phyloP scores from a whole-genome alignment of 768 basidiomycete species.

The Pleurotus citrinopileatus region DNA sequence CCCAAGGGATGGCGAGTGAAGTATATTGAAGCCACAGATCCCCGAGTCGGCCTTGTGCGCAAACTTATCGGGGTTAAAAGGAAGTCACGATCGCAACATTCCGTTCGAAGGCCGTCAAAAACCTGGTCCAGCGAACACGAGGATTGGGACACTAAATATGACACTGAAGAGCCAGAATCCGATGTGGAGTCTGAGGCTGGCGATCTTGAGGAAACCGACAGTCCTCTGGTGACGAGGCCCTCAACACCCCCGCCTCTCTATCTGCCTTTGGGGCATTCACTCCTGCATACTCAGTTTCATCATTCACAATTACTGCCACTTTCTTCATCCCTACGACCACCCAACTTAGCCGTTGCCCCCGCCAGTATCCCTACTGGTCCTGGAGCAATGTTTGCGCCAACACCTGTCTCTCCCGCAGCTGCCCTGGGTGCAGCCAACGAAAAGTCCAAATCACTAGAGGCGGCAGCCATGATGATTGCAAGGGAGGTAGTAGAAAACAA shows the following conservation, averaged over 20 bases:
- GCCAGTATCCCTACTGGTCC: constrained; percentile 38
- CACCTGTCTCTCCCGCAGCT: constrained; percentile 82
- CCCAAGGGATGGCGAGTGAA: constrained; percentile 43
- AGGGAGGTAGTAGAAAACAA: constrained; percentile 73
- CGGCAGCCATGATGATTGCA: constrained; percentile 59
- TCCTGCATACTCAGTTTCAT: constrained; percentile 67
- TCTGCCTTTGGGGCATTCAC: constrained; percentile 65
- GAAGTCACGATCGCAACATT: constrained; percentile 42
- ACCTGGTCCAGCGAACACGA: constrained; percentile 40
- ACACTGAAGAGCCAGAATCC: constrained; percentile 33
- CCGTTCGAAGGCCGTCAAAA: constrained; percentile 26
- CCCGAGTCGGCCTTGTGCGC: constrained; percentile 63
- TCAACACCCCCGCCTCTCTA: constrained; percentile 71
- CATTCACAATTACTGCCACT: constrained; percentile 62
- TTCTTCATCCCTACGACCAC: constrained; percentile 57
- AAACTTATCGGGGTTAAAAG: constrained; percentile 72
- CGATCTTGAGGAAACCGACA: constrained; percentile 29
- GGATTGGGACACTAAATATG: constrained; percentile 42
- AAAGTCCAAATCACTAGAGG: constrained; percentile 65
- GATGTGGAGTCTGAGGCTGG: constrained; percentile 36
- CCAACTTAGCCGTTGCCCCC: constrained; percentile 48
- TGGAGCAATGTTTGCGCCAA: constrained; percentile 53
- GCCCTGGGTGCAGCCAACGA: constrained; percentile 61
- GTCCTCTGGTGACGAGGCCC: constrained; percentile 44
- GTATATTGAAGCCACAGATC: constrained; percentile 68